phyloP scores from a whole-genome alignment of 768 basidiomycete genomes.

The Suillus subaureus region DNA sequence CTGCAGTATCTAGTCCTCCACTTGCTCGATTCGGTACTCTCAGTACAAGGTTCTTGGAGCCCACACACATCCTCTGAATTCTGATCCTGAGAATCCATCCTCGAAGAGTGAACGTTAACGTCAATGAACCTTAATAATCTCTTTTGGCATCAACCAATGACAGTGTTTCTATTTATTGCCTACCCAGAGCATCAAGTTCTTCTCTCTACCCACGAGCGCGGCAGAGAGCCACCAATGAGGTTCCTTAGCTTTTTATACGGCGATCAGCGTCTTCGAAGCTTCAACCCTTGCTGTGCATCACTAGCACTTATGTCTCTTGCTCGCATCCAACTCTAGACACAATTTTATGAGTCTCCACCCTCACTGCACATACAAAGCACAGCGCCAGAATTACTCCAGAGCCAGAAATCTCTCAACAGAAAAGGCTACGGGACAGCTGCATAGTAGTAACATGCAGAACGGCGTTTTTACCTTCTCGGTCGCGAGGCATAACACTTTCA shows the following conservation, averaged over 20 bases:
- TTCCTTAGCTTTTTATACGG: neutral
- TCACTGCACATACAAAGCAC: neutral
- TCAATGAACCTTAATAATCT: neutral
- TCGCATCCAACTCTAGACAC: constrained; percentile 1
- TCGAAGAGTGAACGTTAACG: neutral
- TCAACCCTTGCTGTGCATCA: constrained; percentile 10
- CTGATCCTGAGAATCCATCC: neutral
- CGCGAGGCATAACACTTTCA: neutral
- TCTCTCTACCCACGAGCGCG: neutral
- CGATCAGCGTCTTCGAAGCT: constrained; percentile 6
- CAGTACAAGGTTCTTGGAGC: neutral
- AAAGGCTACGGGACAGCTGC: neutral
- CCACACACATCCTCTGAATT: neutral
- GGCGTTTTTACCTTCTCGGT: neutral
- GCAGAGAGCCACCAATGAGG: neutral
- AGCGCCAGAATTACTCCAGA: no score
- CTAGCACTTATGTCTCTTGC: neutral
- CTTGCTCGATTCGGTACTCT: neutral
- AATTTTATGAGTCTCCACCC: neutral
- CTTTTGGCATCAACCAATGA: neutral
- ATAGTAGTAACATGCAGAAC: neutral
- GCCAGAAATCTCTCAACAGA: neutral
- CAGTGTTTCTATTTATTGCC: neutral
- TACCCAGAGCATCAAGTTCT: neutral
- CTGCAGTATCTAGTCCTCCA: neutral